phyloP scores from a whole-genome alignment of 2,329 filamentous ascomycete genomes.

The Calonectria pauciramosa region DNA sequence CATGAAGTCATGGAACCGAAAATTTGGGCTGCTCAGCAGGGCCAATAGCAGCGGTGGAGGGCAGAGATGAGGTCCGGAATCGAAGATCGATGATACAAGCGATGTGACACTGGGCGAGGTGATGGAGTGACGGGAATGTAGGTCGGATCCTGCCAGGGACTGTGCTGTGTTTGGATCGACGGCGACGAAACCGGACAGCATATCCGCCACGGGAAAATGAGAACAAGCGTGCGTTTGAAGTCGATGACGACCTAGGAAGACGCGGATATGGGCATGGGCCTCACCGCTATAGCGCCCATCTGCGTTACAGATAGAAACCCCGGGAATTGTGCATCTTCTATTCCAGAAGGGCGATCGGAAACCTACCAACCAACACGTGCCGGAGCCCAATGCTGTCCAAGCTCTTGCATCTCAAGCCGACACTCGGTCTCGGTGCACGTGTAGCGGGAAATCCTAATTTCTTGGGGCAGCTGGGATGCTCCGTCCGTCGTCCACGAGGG shows the following conservation, averaged over 20 bases:
- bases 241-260: not conserved
- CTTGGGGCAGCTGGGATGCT: not conserved
- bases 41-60: not conserved
- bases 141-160: slow-evolving; percentile 13
- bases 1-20: slow-evolving; percentile 35
- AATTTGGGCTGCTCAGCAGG: slow-evolving; percentile 23
- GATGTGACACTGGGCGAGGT: slow-evolving; percentile 10
- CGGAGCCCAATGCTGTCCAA: not conserved
- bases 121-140: slow-evolving; percentile 13
- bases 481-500: not conserved
- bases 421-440: not conserved
- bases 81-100: slow-evolving; percentile 10
- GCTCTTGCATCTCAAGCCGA: not conserved
- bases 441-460: not conserved
- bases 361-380: slow-evolving; percentile 3
- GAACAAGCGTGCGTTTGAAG: not conserved
- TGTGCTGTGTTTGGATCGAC: slow-evolving; percentile 10
- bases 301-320: slow-evolving; percentile 2
- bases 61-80: slow-evolving; percentile 3
- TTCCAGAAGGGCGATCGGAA: not conserved
- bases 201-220: not conserved
- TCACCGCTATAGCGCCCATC: not conserved
- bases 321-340: not conserved
- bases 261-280: not conserved
- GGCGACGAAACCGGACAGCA: not conserved